These are phyloP conservation scores for Helenozyma baotianmanensis DNA, from an alignment of 805 yeast genomes.

Conservation along the genomic window DNA sequence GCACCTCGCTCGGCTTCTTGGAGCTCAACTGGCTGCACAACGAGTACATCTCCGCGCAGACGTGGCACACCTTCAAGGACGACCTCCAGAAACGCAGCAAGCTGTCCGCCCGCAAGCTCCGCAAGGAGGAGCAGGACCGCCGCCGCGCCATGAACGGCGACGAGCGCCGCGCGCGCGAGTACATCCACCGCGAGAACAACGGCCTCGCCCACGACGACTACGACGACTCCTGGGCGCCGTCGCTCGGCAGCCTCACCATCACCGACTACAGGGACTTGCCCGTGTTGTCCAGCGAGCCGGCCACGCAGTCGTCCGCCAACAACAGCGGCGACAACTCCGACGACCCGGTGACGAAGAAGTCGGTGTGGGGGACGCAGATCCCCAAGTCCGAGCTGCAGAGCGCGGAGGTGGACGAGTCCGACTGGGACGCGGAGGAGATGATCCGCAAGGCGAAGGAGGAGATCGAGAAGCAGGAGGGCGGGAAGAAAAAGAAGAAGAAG, in stretches of 20 bases:
- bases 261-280: constrained; percentile 37
- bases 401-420: constrained; percentile 25
- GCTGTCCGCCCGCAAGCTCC: constrained; percentile 42
- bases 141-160: constrained; percentile 52
- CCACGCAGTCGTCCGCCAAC: constrained; percentile 2
- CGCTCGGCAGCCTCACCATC: constrained; percentile 32
- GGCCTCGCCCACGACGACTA: constrained; percentile 24
- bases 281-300: constrained; percentile 17
- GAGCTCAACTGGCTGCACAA: constrained; percentile 75
- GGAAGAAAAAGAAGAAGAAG: constrained; percentile 32
- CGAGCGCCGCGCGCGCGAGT: constrained; percentile 54
- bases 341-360: constrained; percentile 18
- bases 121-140: constrained; percentile 59
- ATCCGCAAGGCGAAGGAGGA: constrained; percentile 49
- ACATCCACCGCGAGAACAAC: constrained; percentile 56
- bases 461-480: constrained; percentile 27
- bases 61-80: constrained; percentile 43
- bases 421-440: constrained; percentile 48
- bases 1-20: constrained; percentile 76
- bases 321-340: constrained; percentile 7
- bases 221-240: constrained; percentile 13
- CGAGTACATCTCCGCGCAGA: constrained; percentile 27
- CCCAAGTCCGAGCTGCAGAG: constrained; percentile 36
- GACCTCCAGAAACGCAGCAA: constrained; percentile 58
- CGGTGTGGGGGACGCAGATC: constrained; percentile 76